A percentile compares a stretch with the other conserved stretches of the same genome.
phyloP scores from a whole-genome alignment of 768 basidiomycete species.

The Russula ochroleuca region DNA sequence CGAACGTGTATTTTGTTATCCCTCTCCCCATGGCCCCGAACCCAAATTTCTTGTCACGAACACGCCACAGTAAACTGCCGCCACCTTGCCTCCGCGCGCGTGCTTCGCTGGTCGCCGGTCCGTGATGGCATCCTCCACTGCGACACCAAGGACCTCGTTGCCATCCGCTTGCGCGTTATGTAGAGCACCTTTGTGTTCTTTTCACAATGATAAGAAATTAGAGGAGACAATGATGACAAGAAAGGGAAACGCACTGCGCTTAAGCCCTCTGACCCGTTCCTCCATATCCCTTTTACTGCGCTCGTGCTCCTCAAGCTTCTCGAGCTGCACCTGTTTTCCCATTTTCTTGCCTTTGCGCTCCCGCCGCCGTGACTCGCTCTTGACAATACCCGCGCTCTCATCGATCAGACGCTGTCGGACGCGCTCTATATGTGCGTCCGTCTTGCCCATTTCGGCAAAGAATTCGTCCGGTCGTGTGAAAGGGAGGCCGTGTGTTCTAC shows the following conservation, averaged over 20 bases:
- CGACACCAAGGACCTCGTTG: constrained; percentile 77
- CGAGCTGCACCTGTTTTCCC: constrained; percentile 94
- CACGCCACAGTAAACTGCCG: constrained; percentile 33
- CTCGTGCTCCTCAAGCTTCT: constrained; percentile 89
- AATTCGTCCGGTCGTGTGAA: constrained; percentile 86
- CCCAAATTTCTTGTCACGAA: constrained; percentile 69
- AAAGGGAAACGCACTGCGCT: constrained; percentile 64
- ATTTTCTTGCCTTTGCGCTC: constrained; percentile 97
- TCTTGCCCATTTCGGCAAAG: constrained; percentile 99
- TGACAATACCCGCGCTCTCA: constrained; percentile 70
- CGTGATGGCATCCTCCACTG: constrained; percentile 90
- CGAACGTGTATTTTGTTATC: constrained; percentile 79
- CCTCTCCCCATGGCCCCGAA: constrained; percentile 66
- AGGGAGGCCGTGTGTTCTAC: constrained; percentile 67
- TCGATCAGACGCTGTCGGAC: constrained; percentile 70
- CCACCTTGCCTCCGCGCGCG: constrained; percentile 31
- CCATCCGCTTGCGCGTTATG: constrained; percentile 58
- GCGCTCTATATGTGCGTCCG: constrained; percentile 95
- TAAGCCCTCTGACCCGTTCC: constrained; percentile 78
- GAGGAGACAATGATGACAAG: background rate
- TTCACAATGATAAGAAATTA: constrained; percentile 14
- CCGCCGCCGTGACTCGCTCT: constrained; percentile 83
- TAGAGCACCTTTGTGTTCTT: constrained; percentile 81
- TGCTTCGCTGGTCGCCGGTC: no score
- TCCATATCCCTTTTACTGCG: constrained; percentile 88